Conservation (phyloP, 371 early-diverging fungal species). For the Actinomucor elegans region DNA sequence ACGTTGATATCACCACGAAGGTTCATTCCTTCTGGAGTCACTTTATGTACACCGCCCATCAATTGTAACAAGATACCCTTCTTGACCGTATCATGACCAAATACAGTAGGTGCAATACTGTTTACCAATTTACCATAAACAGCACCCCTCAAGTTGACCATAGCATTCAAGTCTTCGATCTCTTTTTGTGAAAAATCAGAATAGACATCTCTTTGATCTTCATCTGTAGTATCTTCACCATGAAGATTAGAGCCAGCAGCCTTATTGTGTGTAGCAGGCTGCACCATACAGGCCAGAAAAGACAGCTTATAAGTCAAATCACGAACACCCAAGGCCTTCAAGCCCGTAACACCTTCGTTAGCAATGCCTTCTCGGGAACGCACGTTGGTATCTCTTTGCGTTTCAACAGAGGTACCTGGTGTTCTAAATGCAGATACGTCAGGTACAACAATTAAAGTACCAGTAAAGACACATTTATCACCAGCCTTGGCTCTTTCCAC, state of each 20-base stretch:
- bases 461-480: constrained; percentile 92
- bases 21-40: constrained; percentile 91
- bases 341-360: constrained; percentile 84
- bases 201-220: constrained; percentile 61
- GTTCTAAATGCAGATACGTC: constrained; percentile 84
- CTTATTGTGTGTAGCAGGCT: constrained; percentile 54
- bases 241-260: constrained; percentile 44
- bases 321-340: constrained; percentile 87
- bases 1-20: constrained; percentile 99
- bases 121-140: constrained; percentile 76
- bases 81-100: constrained; percentile 97
- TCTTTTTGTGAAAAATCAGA: constrained; percentile 71
- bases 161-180: constrained; percentile 70
- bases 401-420: constrained; percentile 65
- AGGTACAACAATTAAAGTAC: constrained; percentile 94
- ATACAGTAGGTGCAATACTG: constrained; percentile 96
- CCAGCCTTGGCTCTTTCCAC: constrained; percentile 98
- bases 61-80: constrained; percentile 96
- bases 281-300: constrained; percentile 88
- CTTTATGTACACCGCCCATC: constrained; percentile 97
- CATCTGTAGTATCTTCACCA: constrained; percentile 60
- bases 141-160: constrained; percentile 61
- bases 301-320: constrained; percentile 92
- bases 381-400: constrained; percentile 61
- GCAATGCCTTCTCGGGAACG: constrained; percentile 65